A percentile compares a stretch with the other conserved stretches of the same genome.
phyloP scores from a whole-genome alignment of 176 grass and related monocot species.

The Triticum aestivum region IWGSC_CS_RefSeq_v2.1 NC_057802.1:516427326-516427825 shows the following conservation, averaged over 20 bases:
- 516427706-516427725: neutral
- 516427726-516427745: neutral
- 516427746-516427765: neutral
- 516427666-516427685: neutral
- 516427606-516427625: neutral
- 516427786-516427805: neutral
- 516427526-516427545: constrained; percentile 63
- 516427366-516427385: neutral
- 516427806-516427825: neutral
- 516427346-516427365: neutral
- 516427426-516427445: constrained; percentile 28
- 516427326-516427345: neutral
- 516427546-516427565: constrained; percentile 18
- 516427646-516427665: neutral
- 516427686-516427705: neutral
- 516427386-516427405: neutral
- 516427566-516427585: constrained; percentile 39
- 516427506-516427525: constrained; percentile 41
- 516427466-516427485: constrained; percentile 44
- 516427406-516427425: neutral
- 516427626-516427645: neutral
- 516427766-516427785: neutral
- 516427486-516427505: constrained; percentile 33
- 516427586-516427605: constrained; percentile 23
- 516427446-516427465: constrained; percentile 49